These are phyloP conservation scores for Dalechampia spathulata DNA, from an alignment of 441 rosid genomes.

Conservation along the genomic window DNA sequence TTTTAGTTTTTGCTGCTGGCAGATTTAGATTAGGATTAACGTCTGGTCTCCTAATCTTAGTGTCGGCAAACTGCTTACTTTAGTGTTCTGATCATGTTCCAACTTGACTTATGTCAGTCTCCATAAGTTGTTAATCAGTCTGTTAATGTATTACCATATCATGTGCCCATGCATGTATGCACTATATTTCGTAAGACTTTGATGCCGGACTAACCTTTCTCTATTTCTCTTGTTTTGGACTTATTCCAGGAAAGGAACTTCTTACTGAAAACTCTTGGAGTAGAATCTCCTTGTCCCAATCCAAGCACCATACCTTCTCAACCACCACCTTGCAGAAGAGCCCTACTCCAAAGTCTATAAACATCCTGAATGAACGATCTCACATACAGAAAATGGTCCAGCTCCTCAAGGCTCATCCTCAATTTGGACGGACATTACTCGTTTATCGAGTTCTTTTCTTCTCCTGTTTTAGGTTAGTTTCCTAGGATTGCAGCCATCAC, in stretches of 20 bases:
- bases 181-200: constrained; percentile 5
- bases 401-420: constrained; percentile 14
- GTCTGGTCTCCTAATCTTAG: neutral
- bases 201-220: constrained; percentile 14
- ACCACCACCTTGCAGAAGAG: constrained; percentile 96
- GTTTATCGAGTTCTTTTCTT: constrained; percentile 23
- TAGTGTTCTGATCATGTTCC: neutral
- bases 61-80: neutral
- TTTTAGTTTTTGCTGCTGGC: neutral
- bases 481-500: constrained; percentile 62
- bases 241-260: constrained; percentile 82
- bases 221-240: constrained; percentile 12
- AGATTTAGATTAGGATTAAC: neutral
- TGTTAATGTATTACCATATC: neutral
- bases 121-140: neutral
- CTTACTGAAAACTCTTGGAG: constrained; percentile 89
- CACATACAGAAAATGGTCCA: constrained; percentile 21
- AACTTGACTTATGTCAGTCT: neutral
- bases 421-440: constrained; percentile 22
- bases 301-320: constrained; percentile 52
- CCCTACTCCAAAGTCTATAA: constrained; percentile 87
- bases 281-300: constrained; percentile 63
- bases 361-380: constrained; percentile 24
- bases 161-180: neutral
- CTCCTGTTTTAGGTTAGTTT: constrained; percentile 21